Conservation (phyloP, 108 stramenopile genomes). For the Cyclostephanos invisitatus region DNA sequence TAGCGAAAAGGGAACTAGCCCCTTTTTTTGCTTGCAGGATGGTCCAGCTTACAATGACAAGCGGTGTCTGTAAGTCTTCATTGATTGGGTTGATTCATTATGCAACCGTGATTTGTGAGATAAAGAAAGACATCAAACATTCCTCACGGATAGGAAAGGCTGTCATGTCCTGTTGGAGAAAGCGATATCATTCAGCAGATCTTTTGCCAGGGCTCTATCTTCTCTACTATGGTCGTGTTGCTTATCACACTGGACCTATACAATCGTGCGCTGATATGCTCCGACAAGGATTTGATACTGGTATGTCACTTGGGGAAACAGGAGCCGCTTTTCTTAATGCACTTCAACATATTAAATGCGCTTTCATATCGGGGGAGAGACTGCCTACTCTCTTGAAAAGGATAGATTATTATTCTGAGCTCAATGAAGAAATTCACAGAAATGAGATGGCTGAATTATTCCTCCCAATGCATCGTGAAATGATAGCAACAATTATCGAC, state of each 20-base stretch:
- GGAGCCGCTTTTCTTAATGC: constrained; percentile 15
- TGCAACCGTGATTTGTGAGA: constrained; percentile 11
- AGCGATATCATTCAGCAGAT: neutral
- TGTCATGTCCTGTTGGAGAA: constrained; percentile 7
- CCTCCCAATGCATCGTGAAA: constrained; percentile 10
- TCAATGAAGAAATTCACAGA: neutral
- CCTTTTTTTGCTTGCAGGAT: constrained; percentile 21
- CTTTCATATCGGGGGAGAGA: constrained; percentile 18
- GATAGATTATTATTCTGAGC: constrained; percentile 22
- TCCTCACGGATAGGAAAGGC: constrained; percentile 27
- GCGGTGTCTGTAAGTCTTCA: constrained; percentile 35
- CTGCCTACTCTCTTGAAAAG: constrained; percentile 13
- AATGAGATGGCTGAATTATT: neutral
- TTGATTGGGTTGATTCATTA: constrained; percentile 11
- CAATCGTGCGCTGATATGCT: constrained; percentile 34
- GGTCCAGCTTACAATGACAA: constrained; percentile 28
- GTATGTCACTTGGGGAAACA: constrained; percentile 18
- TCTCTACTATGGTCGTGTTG: constrained; percentile 25
- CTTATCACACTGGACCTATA: constrained; percentile 13
- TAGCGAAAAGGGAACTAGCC: constrained; percentile 15
- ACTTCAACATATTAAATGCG: neutral
- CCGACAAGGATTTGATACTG: constrained; percentile 1
- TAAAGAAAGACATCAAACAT: neutral
- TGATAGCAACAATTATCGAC: constrained; percentile 24
- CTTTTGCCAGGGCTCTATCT: constrained; percentile 7